phyloP scores from a whole-genome alignment of 2,329 filamentous ascomycete genomes.

The Fusarium duplospermum region DNA sequence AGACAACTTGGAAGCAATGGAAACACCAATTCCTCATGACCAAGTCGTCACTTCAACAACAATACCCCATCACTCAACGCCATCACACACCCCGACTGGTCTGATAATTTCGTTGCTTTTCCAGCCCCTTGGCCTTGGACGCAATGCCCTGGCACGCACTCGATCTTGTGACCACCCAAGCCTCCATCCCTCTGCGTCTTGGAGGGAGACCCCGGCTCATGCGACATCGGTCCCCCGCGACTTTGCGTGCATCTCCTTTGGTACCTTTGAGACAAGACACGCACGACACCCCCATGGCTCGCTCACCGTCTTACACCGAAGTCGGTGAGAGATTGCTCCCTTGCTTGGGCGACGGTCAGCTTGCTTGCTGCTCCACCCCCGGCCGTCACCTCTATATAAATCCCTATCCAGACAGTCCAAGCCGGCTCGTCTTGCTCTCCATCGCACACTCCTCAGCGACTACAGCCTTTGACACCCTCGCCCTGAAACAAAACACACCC shows the following conservation, averaged over 20 bases:
- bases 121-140: slow-evolving; percentile 20
- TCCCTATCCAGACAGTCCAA: slow-evolving; percentile 11
- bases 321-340: slow-evolving; percentile 35
- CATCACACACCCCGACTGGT: slow-evolving; percentile 13
- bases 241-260: slow-evolving; percentile 21
- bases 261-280: not conserved
- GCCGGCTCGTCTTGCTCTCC: slow-evolving; percentile 17
- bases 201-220: slow-evolving; percentile 33
- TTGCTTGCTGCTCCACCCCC: slow-evolving; percentile 35
- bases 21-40: slow-evolving; percentile 16
- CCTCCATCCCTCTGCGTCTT: slow-evolving; percentile 41
- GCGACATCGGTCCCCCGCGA: slow-evolving; percentile 42
- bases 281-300: slow-evolving; percentile 1
- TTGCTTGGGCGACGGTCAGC: slow-evolving; percentile 29
- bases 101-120: slow-evolving; percentile 34
- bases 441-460: slow-evolving; percentile 22
- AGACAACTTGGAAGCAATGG: slow-evolving; percentile 1
- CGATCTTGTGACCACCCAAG: slow-evolving; percentile 44
- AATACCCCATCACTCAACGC: not conserved
- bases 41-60: not conserved
- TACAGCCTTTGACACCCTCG: not conserved
- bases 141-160: slow-evolving; percentile 38
- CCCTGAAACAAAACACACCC: slow-evolving; percentile 17
- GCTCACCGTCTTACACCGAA: slow-evolving; percentile 43
- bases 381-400: slow-evolving; percentile 38